phyloP scores from a whole-genome alignment of 2,329 filamentous ascomycete genomes.

The Fusarium sororula region DNA sequence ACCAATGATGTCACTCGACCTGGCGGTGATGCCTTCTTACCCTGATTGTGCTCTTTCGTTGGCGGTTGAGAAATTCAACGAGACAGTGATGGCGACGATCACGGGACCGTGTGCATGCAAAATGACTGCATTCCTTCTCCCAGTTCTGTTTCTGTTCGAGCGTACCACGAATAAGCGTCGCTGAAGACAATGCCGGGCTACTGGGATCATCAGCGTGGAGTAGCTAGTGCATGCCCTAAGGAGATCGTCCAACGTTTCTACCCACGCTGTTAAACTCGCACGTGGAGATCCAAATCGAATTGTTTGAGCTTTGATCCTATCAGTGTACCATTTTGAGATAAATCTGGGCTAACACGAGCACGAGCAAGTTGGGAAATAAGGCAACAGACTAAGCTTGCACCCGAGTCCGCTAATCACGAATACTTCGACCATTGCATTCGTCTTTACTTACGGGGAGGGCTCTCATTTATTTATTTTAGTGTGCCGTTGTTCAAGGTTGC shows the following conservation, averaged over 20 bases:
- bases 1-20: slow-evolving; percentile 32
- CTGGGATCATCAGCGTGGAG: slow-evolving; percentile 27
- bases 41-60: slow-evolving; percentile 14
- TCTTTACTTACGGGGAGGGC: background rate
- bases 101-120: slow-evolving; percentile 24
- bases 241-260: slow-evolving; percentile 27
- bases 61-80: slow-evolving; percentile 13
- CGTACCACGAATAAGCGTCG: slow-evolving; percentile 13
- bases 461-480: background rate
- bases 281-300: slow-evolving; percentile 27
- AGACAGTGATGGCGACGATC: slow-evolving; percentile 24
- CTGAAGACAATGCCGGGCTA: slow-evolving; percentile 8
- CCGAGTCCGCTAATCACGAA: background rate
- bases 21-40: slow-evolving; percentile 26
- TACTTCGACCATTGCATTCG: background rate
- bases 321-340: background rate
- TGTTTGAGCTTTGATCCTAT: slow-evolving; percentile 19
- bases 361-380: slow-evolving; percentile 4
- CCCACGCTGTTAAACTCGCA: slow-evolving; percentile 30
- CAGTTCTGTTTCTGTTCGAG: slow-evolving; percentile 1
- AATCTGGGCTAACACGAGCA: slow-evolving; percentile 3
- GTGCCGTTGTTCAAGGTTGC: background rate
- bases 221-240: slow-evolving; percentile 25
- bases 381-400: background rate
- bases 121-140: slow-evolving; percentile 28